Evolutionary conservation across 2,329 filamentous ascomycete genomes (phyloP).

Genomic region (Venturia nashicola): DNA sequence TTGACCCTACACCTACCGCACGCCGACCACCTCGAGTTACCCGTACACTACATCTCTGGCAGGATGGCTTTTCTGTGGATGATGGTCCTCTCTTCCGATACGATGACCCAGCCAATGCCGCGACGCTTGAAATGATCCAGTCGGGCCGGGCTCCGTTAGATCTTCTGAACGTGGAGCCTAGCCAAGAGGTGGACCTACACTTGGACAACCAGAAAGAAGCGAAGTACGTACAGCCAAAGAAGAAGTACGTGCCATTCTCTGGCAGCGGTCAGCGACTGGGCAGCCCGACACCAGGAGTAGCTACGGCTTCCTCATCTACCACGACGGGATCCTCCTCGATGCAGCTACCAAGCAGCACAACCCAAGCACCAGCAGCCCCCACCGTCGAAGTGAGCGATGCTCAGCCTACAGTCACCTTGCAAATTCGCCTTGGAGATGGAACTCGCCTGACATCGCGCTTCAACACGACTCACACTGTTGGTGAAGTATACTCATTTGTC

Average conservation of each 20-base stretch:
- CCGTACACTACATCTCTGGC: conserved; percentile 67
- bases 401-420: conserved; percentile 56
- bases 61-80: conserved; percentile 74
- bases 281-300: conserved; percentile 57
- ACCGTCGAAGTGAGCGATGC: conserved; percentile 47
- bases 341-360: conserved; percentile 52
- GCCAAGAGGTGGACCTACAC: conserved; percentile 68
- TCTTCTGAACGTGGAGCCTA: conserved; percentile 62
- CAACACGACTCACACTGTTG: conserved; percentile 67
- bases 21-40: conserved; percentile 41
- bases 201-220: conserved; percentile 62
- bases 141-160: conserved; percentile 64
- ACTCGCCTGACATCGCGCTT: conserved; percentile 68
- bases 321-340: conserved; percentile 19
- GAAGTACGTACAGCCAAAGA: conserved; percentile 60
- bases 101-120: conserved; percentile 63
- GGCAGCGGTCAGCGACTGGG: conserved; percentile 64
- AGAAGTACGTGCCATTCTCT: conserved; percentile 63
- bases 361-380: conserved; percentile 20
- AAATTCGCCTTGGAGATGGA: conserved; percentile 69
- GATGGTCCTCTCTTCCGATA: conserved; percentile 68
- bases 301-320: conserved; percentile 17
- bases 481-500: conserved; percentile 67
- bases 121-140: conserved; percentile 63
- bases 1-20: conserved; percentile 37